Evolutionary conservation across 2,329 filamentous ascomycete species (phyloP).

Genomic region (Phyllosticta citriasiana): DNA sequence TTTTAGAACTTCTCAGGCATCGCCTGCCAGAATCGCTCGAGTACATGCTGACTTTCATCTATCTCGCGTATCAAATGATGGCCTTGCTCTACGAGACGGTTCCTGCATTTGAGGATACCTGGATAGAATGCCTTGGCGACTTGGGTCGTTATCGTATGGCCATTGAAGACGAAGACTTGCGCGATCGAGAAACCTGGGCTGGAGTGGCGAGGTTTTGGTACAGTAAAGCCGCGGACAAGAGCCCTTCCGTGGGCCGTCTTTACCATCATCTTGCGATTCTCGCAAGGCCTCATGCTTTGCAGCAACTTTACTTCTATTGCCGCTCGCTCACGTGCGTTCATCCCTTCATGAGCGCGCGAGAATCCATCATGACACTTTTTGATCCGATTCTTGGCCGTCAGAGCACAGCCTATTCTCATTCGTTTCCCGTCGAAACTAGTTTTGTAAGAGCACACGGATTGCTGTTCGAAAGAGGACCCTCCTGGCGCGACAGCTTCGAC

Average conservation of each 20-base stretch:
- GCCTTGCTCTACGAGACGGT: constrained; percentile 79
- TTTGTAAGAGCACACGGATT: constrained; percentile 57
- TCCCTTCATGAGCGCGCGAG: constrained; percentile 57
- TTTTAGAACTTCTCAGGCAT: constrained; percentile 58
- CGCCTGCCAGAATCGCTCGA: constrained; percentile 68
- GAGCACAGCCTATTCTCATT: constrained; percentile 20
- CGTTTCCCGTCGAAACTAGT: constrained; percentile 42
- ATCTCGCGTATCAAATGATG: constrained; percentile 84
- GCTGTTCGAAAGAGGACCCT: constrained; percentile 46
- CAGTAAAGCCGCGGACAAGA: constrained; percentile 65
- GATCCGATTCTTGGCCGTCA: constrained; percentile 38
- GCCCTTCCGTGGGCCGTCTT: constrained; percentile 64
- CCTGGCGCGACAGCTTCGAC: constrained; percentile 35
- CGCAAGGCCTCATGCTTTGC: constrained; percentile 56
- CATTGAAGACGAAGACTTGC: constrained; percentile 71
- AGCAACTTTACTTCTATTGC: constrained; percentile 63
- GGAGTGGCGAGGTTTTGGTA: constrained; percentile 77
- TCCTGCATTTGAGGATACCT: constrained; percentile 71
- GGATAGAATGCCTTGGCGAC: constrained; percentile 89
- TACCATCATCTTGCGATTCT: constrained; percentile 84
- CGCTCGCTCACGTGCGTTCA: constrained; percentile 60
- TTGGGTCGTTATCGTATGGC: constrained; percentile 81
- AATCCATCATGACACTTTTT: constrained; percentile 62
- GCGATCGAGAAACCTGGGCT: constrained; percentile 72
- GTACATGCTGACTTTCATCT: constrained; percentile 86